Conservation (phyloP, 2,329 filamentous ascomycete genomes). For the Emmonsia crescens region DNA sequence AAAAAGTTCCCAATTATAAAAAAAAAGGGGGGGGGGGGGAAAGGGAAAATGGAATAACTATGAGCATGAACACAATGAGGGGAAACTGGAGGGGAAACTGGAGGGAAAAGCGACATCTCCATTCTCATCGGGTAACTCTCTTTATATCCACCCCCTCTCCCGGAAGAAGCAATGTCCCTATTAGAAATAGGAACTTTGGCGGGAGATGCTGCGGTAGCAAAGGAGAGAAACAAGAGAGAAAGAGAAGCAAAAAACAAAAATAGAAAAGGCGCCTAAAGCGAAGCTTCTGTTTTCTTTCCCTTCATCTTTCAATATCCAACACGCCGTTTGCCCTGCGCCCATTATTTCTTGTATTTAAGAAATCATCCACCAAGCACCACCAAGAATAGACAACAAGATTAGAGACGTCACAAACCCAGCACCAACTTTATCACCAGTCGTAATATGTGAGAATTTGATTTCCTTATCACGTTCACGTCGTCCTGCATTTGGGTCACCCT, state of each 20-base stretch:
- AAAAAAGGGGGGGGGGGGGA: no score
- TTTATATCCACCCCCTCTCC: no score
- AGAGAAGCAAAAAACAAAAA: neutral
- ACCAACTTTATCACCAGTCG: constrained; percentile 54
- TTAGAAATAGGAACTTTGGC: no score
- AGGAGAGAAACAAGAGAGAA: neutral
- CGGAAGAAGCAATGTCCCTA: no score
- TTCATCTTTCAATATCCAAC: neutral
- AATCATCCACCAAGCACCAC: constrained; percentile 47
- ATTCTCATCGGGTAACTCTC: no score
- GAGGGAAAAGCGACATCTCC: no score
- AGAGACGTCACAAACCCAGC: constrained; percentile 55
- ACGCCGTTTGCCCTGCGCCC: neutral
- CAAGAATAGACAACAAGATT: constrained; percentile 44
- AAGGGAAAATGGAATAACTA: no score
- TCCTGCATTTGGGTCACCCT: constrained; percentile 29
- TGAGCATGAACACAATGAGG: no score
- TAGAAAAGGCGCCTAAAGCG: no score
- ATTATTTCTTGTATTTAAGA: constrained; percentile 10
- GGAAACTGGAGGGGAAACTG: no score
- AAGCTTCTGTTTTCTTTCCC: neutral
- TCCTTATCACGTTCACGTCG: constrained; percentile 22
- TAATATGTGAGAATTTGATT: constrained; percentile 35
- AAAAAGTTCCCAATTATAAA: no score
- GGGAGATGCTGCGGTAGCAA: neutral